phyloP scores from a whole-genome alignment of 495 filamentous ascomycete genomes.

The Talaromyces proteolyticus region DNA sequence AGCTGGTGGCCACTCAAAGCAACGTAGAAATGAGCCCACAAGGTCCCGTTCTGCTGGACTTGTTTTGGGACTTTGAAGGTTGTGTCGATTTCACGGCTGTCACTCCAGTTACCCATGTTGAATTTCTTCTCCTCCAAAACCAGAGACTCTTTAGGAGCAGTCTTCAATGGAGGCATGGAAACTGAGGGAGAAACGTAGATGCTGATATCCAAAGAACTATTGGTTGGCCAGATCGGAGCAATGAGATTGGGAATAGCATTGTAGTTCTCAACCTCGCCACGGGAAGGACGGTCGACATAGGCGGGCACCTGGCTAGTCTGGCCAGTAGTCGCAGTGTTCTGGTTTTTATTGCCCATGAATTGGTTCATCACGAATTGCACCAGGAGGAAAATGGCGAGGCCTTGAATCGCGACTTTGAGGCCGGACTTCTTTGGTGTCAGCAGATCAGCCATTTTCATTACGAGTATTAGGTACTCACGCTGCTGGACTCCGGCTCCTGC shows the following conservation, averaged over 20 bases:
- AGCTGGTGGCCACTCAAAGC: conserved; percentile 64
- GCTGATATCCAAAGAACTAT: conserved; percentile 74
- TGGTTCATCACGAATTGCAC: conserved; percentile 58
- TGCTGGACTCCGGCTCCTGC: conserved; percentile 22
- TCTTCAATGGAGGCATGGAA: conserved; percentile 58
- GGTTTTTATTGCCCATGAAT: conserved; percentile 45
- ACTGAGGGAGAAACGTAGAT: conserved; percentile 78
- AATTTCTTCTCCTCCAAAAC: conserved; percentile 79
- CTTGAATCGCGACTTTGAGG: conserved; percentile 54
- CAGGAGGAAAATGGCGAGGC: conserved; percentile 63
- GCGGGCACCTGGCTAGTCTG: conserved; percentile 53
- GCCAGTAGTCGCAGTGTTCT: conserved; percentile 31
- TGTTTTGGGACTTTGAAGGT: conserved; percentile 67
- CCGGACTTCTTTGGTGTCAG: conserved; percentile 33
- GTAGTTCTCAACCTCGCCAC: conserved; percentile 57
- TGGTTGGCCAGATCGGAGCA: conserved; percentile 80
- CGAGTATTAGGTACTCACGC: conserved; percentile 23
- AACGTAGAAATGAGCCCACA: conserved; percentile 92
- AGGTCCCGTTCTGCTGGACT: conserved; percentile 87
- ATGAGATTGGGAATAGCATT: conserved; percentile 68
- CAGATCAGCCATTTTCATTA: not conserved
- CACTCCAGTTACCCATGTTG: conserved; percentile 71
- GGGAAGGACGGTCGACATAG: conserved; percentile 57
- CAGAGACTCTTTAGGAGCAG: conserved; percentile 46
- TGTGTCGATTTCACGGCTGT: conserved; percentile 73